A percentile compares a stretch with the other conserved stretches of the same genome.
Evolutionary conservation across 805 yeast species (phyloP).

Genomic region (Candida easanensis): DNA sequence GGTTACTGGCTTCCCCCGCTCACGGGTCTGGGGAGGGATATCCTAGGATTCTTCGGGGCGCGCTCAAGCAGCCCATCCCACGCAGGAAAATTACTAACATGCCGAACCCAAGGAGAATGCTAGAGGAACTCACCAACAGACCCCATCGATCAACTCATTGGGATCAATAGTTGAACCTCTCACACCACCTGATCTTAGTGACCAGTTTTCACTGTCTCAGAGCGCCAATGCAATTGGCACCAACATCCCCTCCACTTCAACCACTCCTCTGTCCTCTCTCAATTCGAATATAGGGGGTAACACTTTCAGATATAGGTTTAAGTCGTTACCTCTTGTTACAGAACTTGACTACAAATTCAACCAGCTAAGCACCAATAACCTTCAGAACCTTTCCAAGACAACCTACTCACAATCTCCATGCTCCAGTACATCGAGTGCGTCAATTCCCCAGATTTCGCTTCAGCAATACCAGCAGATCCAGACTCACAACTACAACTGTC

Average conservation of each 20-base stretch:
- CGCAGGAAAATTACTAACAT: constrained; percentile 10
- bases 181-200: constrained; percentile 44
- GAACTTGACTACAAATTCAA: constrained; percentile 32
- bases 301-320: constrained; percentile 29
- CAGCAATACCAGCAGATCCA: constrained; percentile 17
- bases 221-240: constrained; percentile 8
- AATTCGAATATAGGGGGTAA: constrained; percentile 25
- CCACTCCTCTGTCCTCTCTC: constrained; percentile 22
- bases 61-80: background rate
- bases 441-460: constrained; percentile 26
- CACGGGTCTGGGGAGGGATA: too few species aligned
- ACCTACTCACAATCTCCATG: constrained; percentile 9
- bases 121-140: constrained; percentile 24
- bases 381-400: constrained; percentile 22
- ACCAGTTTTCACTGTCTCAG: constrained; percentile 17
- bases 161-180: constrained; percentile 48
- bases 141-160: constrained; percentile 34
- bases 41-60: too few species aligned
- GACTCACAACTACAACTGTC: too few species aligned
- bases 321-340: constrained; percentile 33
- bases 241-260: background rate
- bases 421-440: constrained; percentile 5
- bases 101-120: constrained; percentile 16
- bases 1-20: too few species aligned
- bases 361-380: constrained; percentile 24